These are phyloP conservation scores for Aspergillus eucalypticola DNA, from an alignment of 2,329 filamentous ascomycete species.

Conservation along the genomic window DNA sequence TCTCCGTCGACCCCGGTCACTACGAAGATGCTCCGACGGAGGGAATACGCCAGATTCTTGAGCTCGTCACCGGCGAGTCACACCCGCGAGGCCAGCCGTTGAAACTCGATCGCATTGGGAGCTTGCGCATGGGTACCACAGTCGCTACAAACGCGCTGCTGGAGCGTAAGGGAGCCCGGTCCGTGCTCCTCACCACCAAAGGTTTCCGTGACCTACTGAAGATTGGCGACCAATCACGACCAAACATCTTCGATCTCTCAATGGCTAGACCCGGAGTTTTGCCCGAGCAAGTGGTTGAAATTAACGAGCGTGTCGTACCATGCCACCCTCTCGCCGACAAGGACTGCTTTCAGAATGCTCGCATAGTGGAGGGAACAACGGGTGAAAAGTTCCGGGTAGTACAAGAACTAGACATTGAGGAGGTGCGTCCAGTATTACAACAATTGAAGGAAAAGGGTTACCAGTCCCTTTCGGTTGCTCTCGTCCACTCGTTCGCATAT, in stretches of 20 bases:
- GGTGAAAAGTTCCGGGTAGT: slow-evolving; percentile 70
- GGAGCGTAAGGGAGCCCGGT: slow-evolving; percentile 85
- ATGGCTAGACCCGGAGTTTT: slow-evolving; percentile 84
- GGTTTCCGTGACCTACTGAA: slow-evolving; percentile 84
- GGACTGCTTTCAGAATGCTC: slow-evolving; percentile 68
- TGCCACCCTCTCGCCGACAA: slow-evolving; percentile 66
- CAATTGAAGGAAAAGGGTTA: slow-evolving; percentile 69
- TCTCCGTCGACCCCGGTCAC: slow-evolving; percentile 43
- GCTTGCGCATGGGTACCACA: slow-evolving; percentile 89
- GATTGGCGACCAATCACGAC: slow-evolving; percentile 88
- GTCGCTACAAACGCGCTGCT: slow-evolving; percentile 89
- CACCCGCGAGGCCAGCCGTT: slow-evolving; percentile 38
- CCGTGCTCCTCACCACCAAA: slow-evolving; percentile 81
- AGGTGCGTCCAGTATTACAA: slow-evolving; percentile 61
- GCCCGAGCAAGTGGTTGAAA: slow-evolving; percentile 79
- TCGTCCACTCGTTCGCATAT: slow-evolving; percentile 90
- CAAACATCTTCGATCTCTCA: slow-evolving; percentile 85
- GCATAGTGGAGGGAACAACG: slow-evolving; percentile 56
- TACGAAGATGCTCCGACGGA: slow-evolving; percentile 64
- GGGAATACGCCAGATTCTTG: slow-evolving; percentile 73
- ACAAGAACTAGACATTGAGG: slow-evolving; percentile 57
- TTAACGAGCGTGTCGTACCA: slow-evolving; percentile 83
- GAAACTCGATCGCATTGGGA: slow-evolving; percentile 38
- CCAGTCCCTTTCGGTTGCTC: slow-evolving; percentile 77
- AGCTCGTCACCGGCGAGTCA: slow-evolving; percentile 38